Evolutionary conservation across 176 grass and related monocot genomes (phyloP).

Genomic region (Oryza brachyantha): DNA sequence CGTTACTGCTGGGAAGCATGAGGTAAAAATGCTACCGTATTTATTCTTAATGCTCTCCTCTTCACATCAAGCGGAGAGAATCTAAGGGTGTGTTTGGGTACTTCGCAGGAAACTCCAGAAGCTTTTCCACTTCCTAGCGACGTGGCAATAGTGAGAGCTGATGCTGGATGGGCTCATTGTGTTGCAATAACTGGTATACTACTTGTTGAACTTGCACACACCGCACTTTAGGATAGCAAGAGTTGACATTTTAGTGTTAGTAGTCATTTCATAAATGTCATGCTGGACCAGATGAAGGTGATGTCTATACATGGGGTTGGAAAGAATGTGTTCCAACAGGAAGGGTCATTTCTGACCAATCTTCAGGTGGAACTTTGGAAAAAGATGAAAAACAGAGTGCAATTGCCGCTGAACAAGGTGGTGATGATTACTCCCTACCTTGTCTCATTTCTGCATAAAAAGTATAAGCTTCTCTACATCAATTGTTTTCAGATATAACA

Average conservation of each 20-base stretch:
- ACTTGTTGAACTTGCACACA: neutral
- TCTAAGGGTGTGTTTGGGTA: constrained; percentile 21
- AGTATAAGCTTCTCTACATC: constrained; percentile 37
- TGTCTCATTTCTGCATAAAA: constrained; percentile 26
- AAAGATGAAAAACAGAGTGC: constrained; percentile 64
- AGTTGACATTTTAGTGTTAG: neutral
- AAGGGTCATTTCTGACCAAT: constrained; percentile 54
- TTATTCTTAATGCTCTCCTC: constrained; percentile 25
- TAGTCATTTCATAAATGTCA: constrained; percentile 28
- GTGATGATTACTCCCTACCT: constrained; percentile 12
- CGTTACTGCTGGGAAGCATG: constrained; percentile 92
- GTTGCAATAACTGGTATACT: constrained; percentile 72
- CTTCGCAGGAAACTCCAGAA: constrained; percentile 81
- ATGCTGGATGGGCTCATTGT: constrained; percentile 99
- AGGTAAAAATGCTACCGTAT: constrained; percentile 44
- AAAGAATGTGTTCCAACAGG: constrained; percentile 98
- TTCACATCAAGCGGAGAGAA: neutral
- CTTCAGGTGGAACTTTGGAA: constrained; percentile 59
- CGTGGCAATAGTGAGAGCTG: constrained; percentile 60
- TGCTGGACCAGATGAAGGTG: constrained; percentile 67
- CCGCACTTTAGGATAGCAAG: neutral
- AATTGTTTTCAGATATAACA: constrained; percentile 49
- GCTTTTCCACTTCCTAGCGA: constrained; percentile 88
- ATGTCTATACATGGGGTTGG: constrained; percentile 99
- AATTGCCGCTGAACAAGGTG: constrained; percentile 68